Evolutionary conservation across 768 basidiomycete species (phyloP), one percentile per base, ranked within the genome.

Genomic region (Boletus edulis): DNA sequence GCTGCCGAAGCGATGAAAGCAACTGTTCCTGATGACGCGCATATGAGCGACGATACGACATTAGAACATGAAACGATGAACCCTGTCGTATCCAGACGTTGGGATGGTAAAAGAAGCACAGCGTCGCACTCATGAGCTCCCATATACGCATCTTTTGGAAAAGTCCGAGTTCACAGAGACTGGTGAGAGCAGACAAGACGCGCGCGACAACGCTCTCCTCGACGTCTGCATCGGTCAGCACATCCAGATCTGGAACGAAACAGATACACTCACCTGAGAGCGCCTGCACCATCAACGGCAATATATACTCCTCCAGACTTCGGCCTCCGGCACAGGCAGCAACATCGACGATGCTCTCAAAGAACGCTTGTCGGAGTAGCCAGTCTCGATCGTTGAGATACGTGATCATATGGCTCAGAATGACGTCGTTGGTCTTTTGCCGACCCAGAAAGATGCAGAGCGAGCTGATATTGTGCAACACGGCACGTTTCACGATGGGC

Each of bases 31-130:
- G 57, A 10, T 57, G 18, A 49, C 39, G 10, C 45, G 49, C 27
- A 49, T 15, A 40, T 58, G 8, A 58, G 44, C 52, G 17, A 47
- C n/a, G 6, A n/a, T 31, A 10, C 41, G 13, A 49, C 15, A 44
- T 18, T 8, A 3, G 13, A 38, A 44, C 4, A 37, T 52, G 18
- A 39, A 40, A 24, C 5, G 6, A 61, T 71, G n/a, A 29, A 87
- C 95, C 91, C 80, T 98, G 92, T 53, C 94, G 80, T 69, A 98
- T 91, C 96, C 96, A 98, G 20, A 85, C 73, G 67, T 97, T 95
- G 0, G 97, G 96, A 69, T 99, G 97, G 61, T 92, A 96, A 48
- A 98, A 73, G 70, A 98, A 95, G 1, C 91, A 91, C 31, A 94
- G 73, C 0, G 88, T 87, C 0, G 87, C 85, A 50, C 88, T 89